Evolutionary conservation across 2,329 filamentous ascomycete species (phyloP), one percentile per base, ranked within the genome.

Genomic region (Neofusicoccum sp.): DNA sequence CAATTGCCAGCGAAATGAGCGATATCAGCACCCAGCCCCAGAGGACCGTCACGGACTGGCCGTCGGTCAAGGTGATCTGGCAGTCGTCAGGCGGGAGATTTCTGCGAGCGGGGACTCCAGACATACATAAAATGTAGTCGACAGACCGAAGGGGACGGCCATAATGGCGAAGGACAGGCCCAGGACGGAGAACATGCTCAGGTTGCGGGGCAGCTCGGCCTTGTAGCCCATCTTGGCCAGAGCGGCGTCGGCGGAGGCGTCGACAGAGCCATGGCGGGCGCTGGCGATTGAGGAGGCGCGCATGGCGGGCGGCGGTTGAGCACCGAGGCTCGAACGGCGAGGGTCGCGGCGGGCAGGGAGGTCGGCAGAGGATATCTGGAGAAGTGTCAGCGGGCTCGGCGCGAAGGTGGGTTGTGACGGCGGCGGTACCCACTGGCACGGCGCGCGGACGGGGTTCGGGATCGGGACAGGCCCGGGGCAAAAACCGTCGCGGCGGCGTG

Each of bases 131-230:
- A 90, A 78, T 1, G 87, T 90, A 14, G 88, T 89, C 31, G 80
- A 84, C 38, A 89, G 78, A 36, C 87, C 87, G 65, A 86, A 89
- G 0, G 86, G 86, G 9, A 86, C 86, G 9, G 87, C 87, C 86
- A 90, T 90, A 72, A 91, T 90, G 56, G 87, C 88, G 69, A 90
- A 90, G 45, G 86, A 81, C 74, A 87, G 68, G 54, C 88, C 88
- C 45, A 90, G 77, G 30, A 90, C 84, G 68, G 84, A 87, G 68
- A 89, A 73, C 86, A 89, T 89, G 70, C 83, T 86, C 64, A 90
- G 71, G 65, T 84, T 86, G 62, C 87, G 80, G 14, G 87, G 86
- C 44, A 90, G 70, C 70, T 89, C 87, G 58, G 81, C 79, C 73
- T 83, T 84, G 78, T 89, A 89, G 57, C 87, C 87, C 85, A 89